Evolutionary conservation across 768 basidiomycete genomes (phyloP).

Genomic region (Suillus subaureus): DNA sequence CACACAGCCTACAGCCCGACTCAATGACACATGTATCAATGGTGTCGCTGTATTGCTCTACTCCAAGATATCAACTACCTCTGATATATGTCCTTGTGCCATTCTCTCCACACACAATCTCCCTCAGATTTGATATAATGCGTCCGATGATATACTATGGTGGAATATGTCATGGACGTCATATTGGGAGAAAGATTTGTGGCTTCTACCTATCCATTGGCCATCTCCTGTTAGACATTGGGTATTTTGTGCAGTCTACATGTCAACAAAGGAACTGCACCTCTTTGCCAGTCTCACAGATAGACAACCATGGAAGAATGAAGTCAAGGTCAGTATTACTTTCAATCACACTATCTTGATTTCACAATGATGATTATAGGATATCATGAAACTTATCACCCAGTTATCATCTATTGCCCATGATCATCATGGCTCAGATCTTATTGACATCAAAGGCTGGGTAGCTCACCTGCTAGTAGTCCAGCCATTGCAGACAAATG

Average conservation of each 20-base stretch:
- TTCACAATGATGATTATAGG: background rate
- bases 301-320: constrained; percentile 7
- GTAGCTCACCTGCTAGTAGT: constrained; percentile 1
- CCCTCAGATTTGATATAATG: constrained; percentile 4
- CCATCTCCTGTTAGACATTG: constrained; percentile 27
- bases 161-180: background rate
- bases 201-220: constrained; percentile 42
- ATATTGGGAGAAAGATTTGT: constrained; percentile 35
- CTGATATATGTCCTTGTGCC: background rate
- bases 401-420: constrained; percentile 1
- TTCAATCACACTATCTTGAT: background rate
- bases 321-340: constrained; percentile 3
- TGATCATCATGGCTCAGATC: background rate
- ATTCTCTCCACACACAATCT: constrained; percentile 17
- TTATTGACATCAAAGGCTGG: constrained; percentile 10
- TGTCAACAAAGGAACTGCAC: background rate
- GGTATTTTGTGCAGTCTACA: constrained; percentile 28
- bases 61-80: background rate
- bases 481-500: constrained; percentile 3
- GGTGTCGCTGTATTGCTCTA: constrained; percentile 14
- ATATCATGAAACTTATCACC: constrained; percentile 11
- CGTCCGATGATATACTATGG: constrained; percentile 26
- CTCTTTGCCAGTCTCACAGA: constrained; percentile 18
- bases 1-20: background rate
- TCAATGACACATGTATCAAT: constrained; percentile 19